phyloP scores from a whole-genome alignment of 352 stramenopile species.

The Peronospora destructor region DNA sequence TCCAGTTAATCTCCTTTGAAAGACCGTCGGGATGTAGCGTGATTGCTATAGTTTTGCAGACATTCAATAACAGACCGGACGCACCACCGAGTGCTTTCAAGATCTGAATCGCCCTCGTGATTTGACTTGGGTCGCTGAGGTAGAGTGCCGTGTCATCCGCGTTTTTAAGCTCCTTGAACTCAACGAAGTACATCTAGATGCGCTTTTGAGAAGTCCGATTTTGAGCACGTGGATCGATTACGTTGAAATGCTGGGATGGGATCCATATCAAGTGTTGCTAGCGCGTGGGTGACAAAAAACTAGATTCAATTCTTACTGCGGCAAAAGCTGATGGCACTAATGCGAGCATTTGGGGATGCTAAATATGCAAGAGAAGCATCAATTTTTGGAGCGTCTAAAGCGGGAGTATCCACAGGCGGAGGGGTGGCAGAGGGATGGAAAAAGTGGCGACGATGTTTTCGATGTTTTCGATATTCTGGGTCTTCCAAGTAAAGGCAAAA shows the following conservation, averaged over 20 bases:
- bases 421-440: conserved; percentile 1
- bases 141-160: too few relatives aligned
- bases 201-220: conserved; percentile 3
- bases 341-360: not conserved
- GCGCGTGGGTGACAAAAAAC: not conserved
- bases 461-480: conserved; percentile 2
- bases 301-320: not conserved
- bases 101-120: too few relatives aligned
- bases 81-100: too few relatives aligned
- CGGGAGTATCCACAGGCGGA: not conserved
- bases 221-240: conserved; percentile 8
- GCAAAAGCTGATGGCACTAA: not conserved
- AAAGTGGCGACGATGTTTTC: conserved; percentile 5
- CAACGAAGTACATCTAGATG: not conserved
- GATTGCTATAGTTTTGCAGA: too few relatives aligned
- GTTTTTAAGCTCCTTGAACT: conserved; percentile 4
- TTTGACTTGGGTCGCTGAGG: too few relatives aligned
- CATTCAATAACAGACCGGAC: too few relatives aligned
- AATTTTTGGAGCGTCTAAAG: too few relatives aligned
- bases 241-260: not conserved
- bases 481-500: not conserved
- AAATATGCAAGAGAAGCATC: too few relatives aligned
- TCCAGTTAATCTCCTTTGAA: too few relatives aligned
- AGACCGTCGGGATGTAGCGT: too few relatives aligned
- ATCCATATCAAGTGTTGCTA: conserved; percentile 4